Conservation (phyloP, 345 rosid genomes). For the Orychophragmus violaceus region DNA sequence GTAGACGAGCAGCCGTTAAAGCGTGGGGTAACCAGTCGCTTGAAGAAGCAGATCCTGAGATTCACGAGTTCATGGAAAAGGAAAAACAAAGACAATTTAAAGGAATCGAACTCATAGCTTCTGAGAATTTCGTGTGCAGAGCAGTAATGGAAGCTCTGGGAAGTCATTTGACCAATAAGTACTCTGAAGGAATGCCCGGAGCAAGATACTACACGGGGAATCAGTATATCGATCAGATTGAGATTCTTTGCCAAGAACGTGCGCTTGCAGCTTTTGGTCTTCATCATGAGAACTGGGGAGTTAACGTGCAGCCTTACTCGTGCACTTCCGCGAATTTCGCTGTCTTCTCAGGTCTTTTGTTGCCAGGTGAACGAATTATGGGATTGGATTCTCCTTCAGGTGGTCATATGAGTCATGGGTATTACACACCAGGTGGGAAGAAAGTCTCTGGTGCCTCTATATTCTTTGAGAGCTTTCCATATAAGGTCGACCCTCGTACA, state of each 20-base stretch:
- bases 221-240: slow-evolving; percentile 66
- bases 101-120: slow-evolving; percentile 73
- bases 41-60: slow-evolving; percentile 48
- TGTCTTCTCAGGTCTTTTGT: slow-evolving; percentile 54
- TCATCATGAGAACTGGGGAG: slow-evolving; percentile 60
- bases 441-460: slow-evolving; percentile 71
- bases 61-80: slow-evolving; percentile 51
- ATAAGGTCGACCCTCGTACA: slow-evolving; percentile 66
- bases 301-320: slow-evolving; percentile 80
- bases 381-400: slow-evolving; percentile 74
- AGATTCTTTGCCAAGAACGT: slow-evolving; percentile 57
- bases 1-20: slow-evolving; percentile 29
- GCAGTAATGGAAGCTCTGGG: slow-evolving; percentile 82
- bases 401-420: slow-evolving; percentile 80
- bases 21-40: slow-evolving; percentile 57
- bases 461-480: slow-evolving; percentile 77
- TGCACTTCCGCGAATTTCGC: slow-evolving; percentile 79
- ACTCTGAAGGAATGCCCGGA: slow-evolving; percentile 71
- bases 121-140: slow-evolving; percentile 69
- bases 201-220: slow-evolving; percentile 71
- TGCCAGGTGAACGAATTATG: slow-evolving; percentile 69
- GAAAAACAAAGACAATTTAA: slow-evolving; percentile 56
- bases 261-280: slow-evolving; percentile 61
- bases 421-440: slow-evolving; percentile 65
- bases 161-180: slow-evolving; percentile 71